Conservation (phyloP, 495 filamentous ascomycete species). For the Xylaria grammica region DNA sequence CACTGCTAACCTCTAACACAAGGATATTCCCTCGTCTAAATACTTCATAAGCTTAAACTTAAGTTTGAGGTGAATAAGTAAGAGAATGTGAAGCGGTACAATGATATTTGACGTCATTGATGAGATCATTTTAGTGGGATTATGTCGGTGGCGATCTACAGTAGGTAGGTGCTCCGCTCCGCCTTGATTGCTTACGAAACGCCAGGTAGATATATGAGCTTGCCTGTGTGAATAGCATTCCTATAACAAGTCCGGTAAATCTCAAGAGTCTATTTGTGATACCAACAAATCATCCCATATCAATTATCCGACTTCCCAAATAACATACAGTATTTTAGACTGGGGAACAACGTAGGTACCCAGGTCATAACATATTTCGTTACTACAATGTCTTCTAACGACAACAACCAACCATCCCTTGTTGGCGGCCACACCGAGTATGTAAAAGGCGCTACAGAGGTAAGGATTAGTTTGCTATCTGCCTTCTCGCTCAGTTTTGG, state of each 20-base stretch:
- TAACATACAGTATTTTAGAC: neutral
- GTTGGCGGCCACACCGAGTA: conserved; percentile 51
- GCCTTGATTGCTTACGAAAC: too few species aligned
- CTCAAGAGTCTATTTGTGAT: too few species aligned
- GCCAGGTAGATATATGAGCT: too few species aligned
- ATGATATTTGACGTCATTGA: conserved; percentile 24
- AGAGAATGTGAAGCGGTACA: too few species aligned
- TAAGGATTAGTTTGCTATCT: conserved; percentile 27
- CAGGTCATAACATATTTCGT: neutral
- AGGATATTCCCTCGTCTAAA: too few species aligned
- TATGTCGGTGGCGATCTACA: neutral
- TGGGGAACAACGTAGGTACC: neutral
- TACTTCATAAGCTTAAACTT: too few species aligned
- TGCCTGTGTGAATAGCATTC: too few species aligned
- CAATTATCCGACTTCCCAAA: neutral
- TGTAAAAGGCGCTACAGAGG: conserved; percentile 55
- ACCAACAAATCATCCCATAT: too few species aligned
- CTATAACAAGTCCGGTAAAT: too few species aligned
- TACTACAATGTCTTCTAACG: conserved; percentile 36
- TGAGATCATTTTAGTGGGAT: conserved; percentile 16
- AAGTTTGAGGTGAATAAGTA: neutral
- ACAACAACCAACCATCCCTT: conserved; percentile 44
- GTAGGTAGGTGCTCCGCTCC: neutral
- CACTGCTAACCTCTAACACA: too few species aligned
- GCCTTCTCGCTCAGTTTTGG: neutral